A percentile compares a stretch with the other conserved stretches of the same genome.
Evolutionary conservation across 805 yeast genomes (phyloP).

Genomic region (Ogataea degrootiae): DNA sequence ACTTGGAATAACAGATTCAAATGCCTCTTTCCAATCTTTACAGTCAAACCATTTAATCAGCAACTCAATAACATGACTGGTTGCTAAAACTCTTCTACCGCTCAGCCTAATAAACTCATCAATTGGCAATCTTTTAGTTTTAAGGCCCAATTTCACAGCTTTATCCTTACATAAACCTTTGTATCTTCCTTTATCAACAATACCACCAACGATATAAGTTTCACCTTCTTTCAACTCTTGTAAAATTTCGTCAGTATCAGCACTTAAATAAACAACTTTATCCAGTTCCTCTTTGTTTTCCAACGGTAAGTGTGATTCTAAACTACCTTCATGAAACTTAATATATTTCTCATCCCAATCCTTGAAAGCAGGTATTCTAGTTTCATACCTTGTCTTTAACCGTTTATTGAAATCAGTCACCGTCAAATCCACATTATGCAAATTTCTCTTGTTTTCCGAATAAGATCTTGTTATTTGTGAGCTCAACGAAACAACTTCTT

Average conservation of each 20-base stretch:
- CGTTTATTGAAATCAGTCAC: conserved; percentile 64
- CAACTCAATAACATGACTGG: conserved; percentile 91
- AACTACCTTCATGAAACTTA: conserved; percentile 39
- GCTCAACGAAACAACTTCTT: conserved; percentile 63
- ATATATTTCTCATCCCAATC: conserved; percentile 61
- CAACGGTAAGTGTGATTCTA: conserved; percentile 26
- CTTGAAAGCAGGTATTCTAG: conserved; percentile 50
- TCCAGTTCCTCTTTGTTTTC: conserved; percentile 18
- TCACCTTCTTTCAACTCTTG: conserved; percentile 58
- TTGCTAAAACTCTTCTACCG: conserved; percentile 86
- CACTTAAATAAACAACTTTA: conserved; percentile 66
- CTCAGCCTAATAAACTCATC: conserved; percentile 76
- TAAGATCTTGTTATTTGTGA: conserved; percentile 81
- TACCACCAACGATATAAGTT: conserved; percentile 90
- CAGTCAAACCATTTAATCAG: conserved; percentile 75
- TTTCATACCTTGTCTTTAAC: conserved; percentile 65
- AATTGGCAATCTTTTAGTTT: conserved; percentile 79
- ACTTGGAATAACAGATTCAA: conserved; percentile 81
- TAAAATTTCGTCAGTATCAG: conserved; percentile 76
- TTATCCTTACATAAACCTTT: conserved; percentile 75
- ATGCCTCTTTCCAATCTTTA: conserved; percentile 80
- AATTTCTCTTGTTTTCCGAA: conserved; percentile 65
- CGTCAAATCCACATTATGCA: conserved; percentile 50
- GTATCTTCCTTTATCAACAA: conserved; percentile 91
- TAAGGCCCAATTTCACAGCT: conserved; percentile 67